Base-by-base conservation (phyloP, 768 basidiomycete genomes). In the Imleria badia region DNA sequence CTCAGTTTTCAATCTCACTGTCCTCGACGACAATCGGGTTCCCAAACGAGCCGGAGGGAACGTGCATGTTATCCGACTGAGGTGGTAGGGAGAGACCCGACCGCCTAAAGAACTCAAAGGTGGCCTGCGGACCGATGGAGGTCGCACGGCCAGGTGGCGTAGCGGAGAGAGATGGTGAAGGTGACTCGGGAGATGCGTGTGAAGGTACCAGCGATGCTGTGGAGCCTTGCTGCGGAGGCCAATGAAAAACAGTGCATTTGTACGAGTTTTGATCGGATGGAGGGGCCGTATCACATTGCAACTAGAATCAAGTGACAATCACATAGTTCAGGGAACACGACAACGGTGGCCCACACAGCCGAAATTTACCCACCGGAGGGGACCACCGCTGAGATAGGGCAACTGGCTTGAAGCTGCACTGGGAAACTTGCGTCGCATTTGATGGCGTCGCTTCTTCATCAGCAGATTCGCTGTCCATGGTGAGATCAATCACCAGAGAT, bases 1-100 rank as follows among this genome's bases (percentile, higher is more conserved):
- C 41, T 57, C 42, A 64, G 29, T 48, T 7, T 41, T 61, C 66
- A 13, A 42, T 50, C 14, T 58, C 59, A 55, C 52, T 60, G 40
- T 71, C 64, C 38, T 60, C 62, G 22, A 65, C 33, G 26, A 68
- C n/a, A 17, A 69, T 69, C 31, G 68, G 66, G 26, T 64, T 58
- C 34, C 22, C 53, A 49, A 34, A 36, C 2, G 61, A 59, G 38
- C 66, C 66, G 10, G 43, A 55, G 20, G 44, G 38, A n/a, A 33
- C 8, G n/a, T 33, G 33, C 8, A 41, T 48, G 35, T 38, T 47
- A 35, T 53, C 48, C 41, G 48, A 48, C 14, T 29, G 54, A 10
- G 44, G 23, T 6, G 56, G 23, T 19, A 54, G 22, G 7, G 53
- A 49, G 23, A 50, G 55, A 36, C 46, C 34, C 11, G 58, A 33